Evolutionary conservation across 257 asterid genomes (phyloP), one percentile per base, ranked within the genome.

Genomic region (Solanum acaule): DNA sequence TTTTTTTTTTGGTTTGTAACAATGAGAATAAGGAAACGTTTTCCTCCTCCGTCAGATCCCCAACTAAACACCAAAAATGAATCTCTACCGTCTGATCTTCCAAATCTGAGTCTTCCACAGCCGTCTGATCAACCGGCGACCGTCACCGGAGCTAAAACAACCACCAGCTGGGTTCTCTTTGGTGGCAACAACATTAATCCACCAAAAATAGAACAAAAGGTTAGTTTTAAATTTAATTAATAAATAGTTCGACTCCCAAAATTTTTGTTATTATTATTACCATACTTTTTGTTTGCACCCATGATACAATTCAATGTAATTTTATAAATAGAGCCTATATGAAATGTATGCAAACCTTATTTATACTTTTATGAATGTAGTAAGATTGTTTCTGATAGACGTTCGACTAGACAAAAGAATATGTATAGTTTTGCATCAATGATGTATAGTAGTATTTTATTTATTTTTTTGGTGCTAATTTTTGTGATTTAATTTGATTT

Each of bases 1-100:
- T 65, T 3, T 6, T 3, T 6, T 29, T 12, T 18, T 52, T 59
- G 20, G 20, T 16, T 14, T 6, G 63, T n/a, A 78, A 40, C 72
- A 40, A 95, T 95, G 98, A 95, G 98, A 92, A 95, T 95, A 91
- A 94, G 97, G 88, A 94, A 93, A 91, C 95, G 95, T 42, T 90
- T 90, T 76, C 91, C 85, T 84, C 86, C 87, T 14, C 79, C 90
- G 12, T 86, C 95, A 94, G 96, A 94, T 95, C 96, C 91, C 93
- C 95, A 90, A n/a, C 91, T 88, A 82, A 87, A 83, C 42, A 25
- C 65, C 22, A 89, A 87, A n/a, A 52, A 75, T 37, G 38, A 56
- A 52, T 86, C 89, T 61, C 73, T 9, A 63, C 86, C 63, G 29
- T 83, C 91, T 75, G 88, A 91, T 91, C 90, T 86, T 75, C 88